phyloP scores from a whole-genome alignment of 331 rosid species.

The Quercus lobata region DNA sequence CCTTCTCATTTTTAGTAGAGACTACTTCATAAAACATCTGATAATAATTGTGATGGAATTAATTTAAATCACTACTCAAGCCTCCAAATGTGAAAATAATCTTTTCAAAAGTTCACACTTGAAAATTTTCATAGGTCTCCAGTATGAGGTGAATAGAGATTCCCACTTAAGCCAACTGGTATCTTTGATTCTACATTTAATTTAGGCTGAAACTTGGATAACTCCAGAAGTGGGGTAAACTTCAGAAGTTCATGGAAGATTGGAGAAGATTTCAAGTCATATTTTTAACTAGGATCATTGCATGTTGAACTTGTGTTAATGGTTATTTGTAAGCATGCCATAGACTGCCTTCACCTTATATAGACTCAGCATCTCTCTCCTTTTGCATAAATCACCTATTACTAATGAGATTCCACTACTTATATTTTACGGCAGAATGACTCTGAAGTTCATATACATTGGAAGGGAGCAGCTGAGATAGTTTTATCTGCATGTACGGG shows the following conservation, averaged over 20 bases:
- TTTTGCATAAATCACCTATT: not conserved
- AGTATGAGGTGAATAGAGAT: not conserved
- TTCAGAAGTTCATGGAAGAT: not conserved
- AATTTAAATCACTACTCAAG: not conserved
- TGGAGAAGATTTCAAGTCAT: not conserved
- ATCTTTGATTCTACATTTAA: not conserved
- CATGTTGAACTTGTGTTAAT: not conserved
- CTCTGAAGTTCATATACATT: slow-evolving; percentile 73
- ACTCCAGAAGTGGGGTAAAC: not conserved
- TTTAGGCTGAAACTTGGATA: not conserved
- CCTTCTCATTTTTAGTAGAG: not conserved
- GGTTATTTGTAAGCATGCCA: not conserved
- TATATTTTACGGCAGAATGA: slow-evolving; percentile 47
- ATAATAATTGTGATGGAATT: not conserved
- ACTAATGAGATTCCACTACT: slow-evolving; percentile 5
- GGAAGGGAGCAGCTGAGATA: slow-evolving; percentile 99
- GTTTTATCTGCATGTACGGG: slow-evolving; percentile 62
- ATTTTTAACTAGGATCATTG: not conserved
- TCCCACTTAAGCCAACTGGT: not conserved
- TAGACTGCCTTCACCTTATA: slow-evolving; percentile 8
- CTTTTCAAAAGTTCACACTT: not conserved
- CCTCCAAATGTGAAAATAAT: not conserved
- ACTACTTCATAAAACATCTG: not conserved
- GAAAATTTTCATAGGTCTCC: not conserved
- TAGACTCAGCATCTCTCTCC: not conserved